phyloP scores from a whole-genome alignment of 2,329 filamentous ascomycete species.

The Trichophyton mentagrophytes region DNA sequence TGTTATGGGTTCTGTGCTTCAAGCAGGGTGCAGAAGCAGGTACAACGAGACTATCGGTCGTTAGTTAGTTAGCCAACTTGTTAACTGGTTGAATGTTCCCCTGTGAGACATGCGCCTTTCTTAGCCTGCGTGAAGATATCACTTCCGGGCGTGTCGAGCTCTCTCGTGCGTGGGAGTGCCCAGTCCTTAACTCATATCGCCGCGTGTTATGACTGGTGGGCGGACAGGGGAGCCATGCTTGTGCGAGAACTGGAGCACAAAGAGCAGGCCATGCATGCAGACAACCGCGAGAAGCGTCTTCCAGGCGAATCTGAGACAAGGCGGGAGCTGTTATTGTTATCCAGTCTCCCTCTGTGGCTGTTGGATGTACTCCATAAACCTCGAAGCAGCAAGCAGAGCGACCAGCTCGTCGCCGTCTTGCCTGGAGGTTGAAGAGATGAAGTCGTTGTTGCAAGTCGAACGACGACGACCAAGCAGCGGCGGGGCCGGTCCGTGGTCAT shows the following conservation, averaged over 20 bases:
- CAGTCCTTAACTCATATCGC: neutral
- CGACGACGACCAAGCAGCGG: no score
- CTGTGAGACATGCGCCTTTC: neutral
- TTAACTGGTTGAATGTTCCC: neutral
- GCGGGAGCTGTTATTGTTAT: neutral
- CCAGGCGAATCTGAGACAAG: neutral
- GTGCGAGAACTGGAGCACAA: neutral
- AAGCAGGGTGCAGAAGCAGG: neutral
- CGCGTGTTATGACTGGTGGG: neutral
- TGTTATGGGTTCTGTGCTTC: neutral
- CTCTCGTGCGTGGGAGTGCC: neutral
- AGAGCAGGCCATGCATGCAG: neutral
- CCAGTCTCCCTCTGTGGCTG: neutral
- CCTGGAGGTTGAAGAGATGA: no score
- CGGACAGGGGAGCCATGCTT: neutral
- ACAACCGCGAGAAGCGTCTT: neutral
- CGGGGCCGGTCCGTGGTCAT: no score
- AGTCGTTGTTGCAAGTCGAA: no score
- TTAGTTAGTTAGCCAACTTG: no score
- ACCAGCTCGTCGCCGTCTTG: no score
- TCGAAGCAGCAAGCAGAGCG: neutral
- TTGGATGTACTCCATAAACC: neutral
- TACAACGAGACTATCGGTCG: neutral
- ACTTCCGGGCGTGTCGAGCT: no score
- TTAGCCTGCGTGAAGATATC: no score